A percentile compares a stretch with the other conserved stretches of the same genome.
Conservation (phyloP, 768 basidiomycete genomes). For the Hypholoma sublateritium region DNA sequence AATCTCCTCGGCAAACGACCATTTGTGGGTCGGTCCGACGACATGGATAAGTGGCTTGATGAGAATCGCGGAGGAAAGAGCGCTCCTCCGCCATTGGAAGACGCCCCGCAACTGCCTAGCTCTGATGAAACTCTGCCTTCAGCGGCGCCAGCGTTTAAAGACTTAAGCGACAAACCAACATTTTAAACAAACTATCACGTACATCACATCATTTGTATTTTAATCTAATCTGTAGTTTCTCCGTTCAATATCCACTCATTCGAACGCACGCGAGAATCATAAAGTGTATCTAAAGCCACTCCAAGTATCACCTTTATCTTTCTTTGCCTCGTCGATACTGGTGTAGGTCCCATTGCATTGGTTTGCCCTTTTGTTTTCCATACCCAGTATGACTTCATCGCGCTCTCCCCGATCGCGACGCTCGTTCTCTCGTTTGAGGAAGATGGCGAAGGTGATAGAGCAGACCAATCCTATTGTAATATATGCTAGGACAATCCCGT, state of each 20-base stretch:
- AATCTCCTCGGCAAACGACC: constrained; percentile 79
- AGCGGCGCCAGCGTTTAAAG: constrained; percentile 39
- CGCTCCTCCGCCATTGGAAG: constrained; percentile 65
- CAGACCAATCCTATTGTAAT: constrained; percentile 63
- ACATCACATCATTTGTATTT: constrained; percentile 25
- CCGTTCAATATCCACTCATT: constrained; percentile 22
- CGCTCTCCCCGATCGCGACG: constrained; percentile 65
- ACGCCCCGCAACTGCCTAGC: constrained; percentile 29
- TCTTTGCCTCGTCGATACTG: constrained; percentile 56
- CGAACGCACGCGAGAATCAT: constrained; percentile 23
- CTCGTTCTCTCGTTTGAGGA: constrained; percentile 59
- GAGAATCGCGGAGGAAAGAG: constrained; percentile 65
- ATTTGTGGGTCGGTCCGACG: constrained; percentile 74
- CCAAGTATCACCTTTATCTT: constrained; percentile 69
- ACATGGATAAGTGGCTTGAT: constrained; percentile 98
- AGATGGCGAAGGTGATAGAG: constrained; percentile 45
- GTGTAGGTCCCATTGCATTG: constrained; percentile 54
- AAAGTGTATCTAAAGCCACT: constrained; percentile 73
- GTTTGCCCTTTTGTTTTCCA: constrained; percentile 41
- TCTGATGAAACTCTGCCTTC: constrained; percentile 46
- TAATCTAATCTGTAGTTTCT: constrained; percentile 25
- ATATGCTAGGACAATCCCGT: constrained; percentile 68
- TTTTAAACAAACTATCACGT: constrained; percentile 15
- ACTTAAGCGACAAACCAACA: constrained; percentile 24
- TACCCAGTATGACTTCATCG: constrained; percentile 60